Conservation (phyloP, 306 rosid genomes). For the Abrus precatorius region DNA sequence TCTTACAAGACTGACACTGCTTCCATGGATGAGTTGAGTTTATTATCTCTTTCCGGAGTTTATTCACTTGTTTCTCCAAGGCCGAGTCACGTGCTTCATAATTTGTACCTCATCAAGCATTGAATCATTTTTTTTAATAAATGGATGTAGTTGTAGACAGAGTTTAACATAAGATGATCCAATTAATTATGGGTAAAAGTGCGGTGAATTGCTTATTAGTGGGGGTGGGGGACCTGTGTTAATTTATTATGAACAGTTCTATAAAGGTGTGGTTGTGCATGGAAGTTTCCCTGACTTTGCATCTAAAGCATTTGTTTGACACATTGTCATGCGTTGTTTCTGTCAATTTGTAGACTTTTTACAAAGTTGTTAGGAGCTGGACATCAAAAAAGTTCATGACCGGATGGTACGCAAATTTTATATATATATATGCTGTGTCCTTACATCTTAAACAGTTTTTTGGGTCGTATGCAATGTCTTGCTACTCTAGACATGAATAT, state of each 20-base stretch:
- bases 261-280: not conserved
- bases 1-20: constrained; percentile 4
- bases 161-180: not conserved
- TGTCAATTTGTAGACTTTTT: constrained; percentile 76
- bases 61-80: not conserved
- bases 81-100: not conserved
- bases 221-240: not conserved
- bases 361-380: constrained; percentile 92
- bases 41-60: not conserved
- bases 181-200: not conserved
- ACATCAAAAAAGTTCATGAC: constrained; percentile 97
- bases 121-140: not conserved
- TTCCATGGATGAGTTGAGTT: constrained; percentile 9
- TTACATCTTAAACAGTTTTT: too few species aligned
- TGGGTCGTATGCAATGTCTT: not conserved
- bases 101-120: not conserved
- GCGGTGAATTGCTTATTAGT: not conserved
- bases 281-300: constrained; percentile 22
- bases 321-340: constrained; percentile 32
- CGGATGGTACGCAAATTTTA: constrained; percentile 76
- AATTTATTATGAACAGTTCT: not conserved
- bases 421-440: not conserved
- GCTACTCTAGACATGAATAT: not conserved
- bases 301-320: constrained; percentile 39
- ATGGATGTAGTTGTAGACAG: not conserved